Evolutionary conservation across 2,329 filamentous ascomycete species (phyloP), one percentile per base, ranked within the genome.

Genomic region (Nemania diffusa): DNA sequence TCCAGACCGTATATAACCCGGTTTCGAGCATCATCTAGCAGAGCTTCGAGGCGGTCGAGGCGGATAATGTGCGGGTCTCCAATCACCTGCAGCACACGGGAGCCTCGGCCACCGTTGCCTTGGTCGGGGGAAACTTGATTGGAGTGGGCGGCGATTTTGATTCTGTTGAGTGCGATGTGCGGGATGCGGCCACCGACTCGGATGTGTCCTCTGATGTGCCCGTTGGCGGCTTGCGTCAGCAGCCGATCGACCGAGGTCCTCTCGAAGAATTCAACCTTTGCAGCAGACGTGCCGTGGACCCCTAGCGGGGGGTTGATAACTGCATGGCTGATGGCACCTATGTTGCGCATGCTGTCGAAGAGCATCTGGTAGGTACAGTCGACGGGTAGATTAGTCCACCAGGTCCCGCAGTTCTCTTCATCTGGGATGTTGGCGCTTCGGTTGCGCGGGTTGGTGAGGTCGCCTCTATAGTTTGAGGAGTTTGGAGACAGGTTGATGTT

Each of bases 241-340:
- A 70, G 17, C 5, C 65, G 65, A 17, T 63, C 65, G 27, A 65
- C 68, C 1, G 65, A 64, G 4, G 44, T 58, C 13, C 56, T 20
- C 7, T 68, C 58, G 50, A 69, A 69, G 57, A 71, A 69, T 37
- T 67, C 69, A 0, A 71, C 57, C 37, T 64, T 67, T 0, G 69
- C 69, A 1, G 60, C 63, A 5, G 63, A 44, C 1, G 52, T 62
- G 1, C 29, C 22, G 20, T 61, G 52, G 0, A 17, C 7, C 0
- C 55, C 44, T 11, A 46, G 29, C 3, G 62, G 59, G 1, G 65
- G 65, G 56, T 50, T 48, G 46, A 70, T 65, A 20, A 57, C 32
- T 11, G 60, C 51, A 17, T 71, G 60, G 17, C 59, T 62, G 0
- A 71, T 29, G 3, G 62, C 56, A 29, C 69, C 69, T 1, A 71